Conservation (phyloP, 1,284 basidiomycete genomes). For the Omphalotus olearius region DNA sequence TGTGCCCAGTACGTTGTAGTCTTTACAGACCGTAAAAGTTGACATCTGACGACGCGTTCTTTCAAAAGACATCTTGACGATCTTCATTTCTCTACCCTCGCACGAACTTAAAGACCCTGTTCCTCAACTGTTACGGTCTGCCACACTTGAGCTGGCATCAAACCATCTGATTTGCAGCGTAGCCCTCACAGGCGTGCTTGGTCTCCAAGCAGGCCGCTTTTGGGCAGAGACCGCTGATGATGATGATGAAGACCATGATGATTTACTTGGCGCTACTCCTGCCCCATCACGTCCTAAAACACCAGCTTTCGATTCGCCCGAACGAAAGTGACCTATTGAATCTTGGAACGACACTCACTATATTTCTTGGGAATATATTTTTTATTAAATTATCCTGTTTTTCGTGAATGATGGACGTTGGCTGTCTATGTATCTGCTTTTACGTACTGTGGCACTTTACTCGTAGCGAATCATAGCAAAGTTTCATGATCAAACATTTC, state of each 20-base stretch:
- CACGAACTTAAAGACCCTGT: constrained; percentile 44
- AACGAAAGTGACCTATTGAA: too few species aligned
- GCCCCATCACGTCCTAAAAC: constrained; percentile 30
- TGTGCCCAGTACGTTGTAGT: constrained; percentile 59
- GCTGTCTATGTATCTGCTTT: too few species aligned
- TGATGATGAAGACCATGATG: constrained; percentile 29
- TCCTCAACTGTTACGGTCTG: constrained; percentile 50
- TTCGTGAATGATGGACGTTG: too few species aligned
- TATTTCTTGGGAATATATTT: too few species aligned
- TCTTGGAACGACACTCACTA: too few species aligned
- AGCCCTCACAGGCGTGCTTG: constrained; percentile 73
- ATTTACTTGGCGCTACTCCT: constrained; percentile 6
- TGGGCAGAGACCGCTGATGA: constrained; percentile 71
- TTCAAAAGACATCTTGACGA: constrained; percentile 44
- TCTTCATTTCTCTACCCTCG: constrained; percentile 52
- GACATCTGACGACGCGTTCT: constrained; percentile 2
- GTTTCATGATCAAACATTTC: constrained; percentile 14
- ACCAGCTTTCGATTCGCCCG: constrained; percentile 14
- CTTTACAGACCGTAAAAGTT: constrained; percentile 9
- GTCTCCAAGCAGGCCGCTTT: constrained; percentile 74
- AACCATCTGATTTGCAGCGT: constrained; percentile 80
- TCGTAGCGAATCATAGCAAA: constrained; percentile 17
- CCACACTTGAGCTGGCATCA: constrained; percentile 73
- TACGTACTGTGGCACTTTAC: too few species aligned
- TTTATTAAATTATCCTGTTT: too few species aligned